Percentiles rank a stretch among this genome's conserved stretches.
These are phyloP conservation scores for Trichoderma aggressivum DNA, from an alignment of 2,329 filamentous ascomycete species.

Conservation along the genomic window DNA sequence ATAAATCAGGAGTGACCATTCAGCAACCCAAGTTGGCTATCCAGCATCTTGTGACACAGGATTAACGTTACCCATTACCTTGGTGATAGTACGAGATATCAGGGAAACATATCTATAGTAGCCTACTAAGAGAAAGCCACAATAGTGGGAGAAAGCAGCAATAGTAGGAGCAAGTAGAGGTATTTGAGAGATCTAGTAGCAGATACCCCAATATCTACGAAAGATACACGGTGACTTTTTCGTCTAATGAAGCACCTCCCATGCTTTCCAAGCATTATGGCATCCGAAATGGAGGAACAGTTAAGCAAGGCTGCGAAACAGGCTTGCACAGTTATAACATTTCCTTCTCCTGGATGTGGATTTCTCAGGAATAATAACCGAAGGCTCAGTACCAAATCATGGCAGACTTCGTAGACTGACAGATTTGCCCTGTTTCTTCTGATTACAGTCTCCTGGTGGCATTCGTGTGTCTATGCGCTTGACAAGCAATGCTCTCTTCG, in stretches of 20 bases:
- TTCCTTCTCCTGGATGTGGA: not conserved
- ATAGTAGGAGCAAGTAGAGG: not conserved
- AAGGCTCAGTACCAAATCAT: not conserved
- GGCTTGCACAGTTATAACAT: not conserved
- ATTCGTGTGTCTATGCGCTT: not conserved
- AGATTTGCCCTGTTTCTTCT: not conserved
- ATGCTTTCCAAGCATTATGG: not conserved
- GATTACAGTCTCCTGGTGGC: not conserved
- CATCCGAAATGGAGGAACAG: not conserved
- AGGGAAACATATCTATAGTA: not conserved
- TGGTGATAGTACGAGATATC: not conserved
- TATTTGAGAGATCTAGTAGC: too few species aligned
- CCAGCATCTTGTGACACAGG: not conserved
- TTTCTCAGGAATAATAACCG: not conserved
- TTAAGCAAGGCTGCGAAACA: not conserved
- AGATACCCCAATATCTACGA: too few species aligned
- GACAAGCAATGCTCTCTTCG: not conserved
- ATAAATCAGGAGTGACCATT: not conserved
- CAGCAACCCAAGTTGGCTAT: not conserved
- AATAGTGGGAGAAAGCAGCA: not conserved
- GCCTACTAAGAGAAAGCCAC: not conserved
- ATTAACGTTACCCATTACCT: not conserved
- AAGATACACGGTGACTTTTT: too few species aligned
- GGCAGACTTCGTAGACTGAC: not conserved
- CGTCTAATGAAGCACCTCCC: too few species aligned